Evolutionary conservation across 208 protist genomes (phyloP).

Genomic region (Phytomonas sp.): DNA sequence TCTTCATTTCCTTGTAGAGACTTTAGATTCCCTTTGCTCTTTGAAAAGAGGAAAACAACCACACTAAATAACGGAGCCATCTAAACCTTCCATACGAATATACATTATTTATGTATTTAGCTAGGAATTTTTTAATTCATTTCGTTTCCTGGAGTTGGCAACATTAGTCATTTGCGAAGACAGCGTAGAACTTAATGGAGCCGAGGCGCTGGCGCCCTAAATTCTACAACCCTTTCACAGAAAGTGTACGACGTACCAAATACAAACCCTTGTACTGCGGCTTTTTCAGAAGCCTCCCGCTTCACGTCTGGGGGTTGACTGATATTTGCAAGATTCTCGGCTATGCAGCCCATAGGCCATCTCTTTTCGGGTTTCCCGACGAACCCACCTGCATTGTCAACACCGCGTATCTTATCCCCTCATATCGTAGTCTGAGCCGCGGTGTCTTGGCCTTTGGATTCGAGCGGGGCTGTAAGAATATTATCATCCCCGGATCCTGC

Average conservation of each 20-base stretch:
- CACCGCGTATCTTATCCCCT: conserved; percentile 80
- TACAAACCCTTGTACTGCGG: conserved; percentile 67
- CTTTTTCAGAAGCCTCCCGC: conserved; percentile 78
- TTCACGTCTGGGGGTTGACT: conserved; percentile 66
- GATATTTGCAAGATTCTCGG: conserved; percentile 68
- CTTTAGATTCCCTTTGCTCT: background rate
- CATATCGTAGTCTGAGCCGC: conserved; percentile 41
- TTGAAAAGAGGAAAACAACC: background rate
- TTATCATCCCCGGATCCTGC: conserved; percentile 76
- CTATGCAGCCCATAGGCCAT: conserved; percentile 70
- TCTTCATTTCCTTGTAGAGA: background rate
- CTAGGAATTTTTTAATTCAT: background rate
- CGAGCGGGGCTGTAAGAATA: conserved; percentile 81
- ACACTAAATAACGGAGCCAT: background rate
- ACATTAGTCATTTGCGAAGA: background rate
- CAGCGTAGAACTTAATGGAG: conserved; percentile 38
- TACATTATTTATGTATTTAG: background rate
- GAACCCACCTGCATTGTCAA: conserved; percentile 84
- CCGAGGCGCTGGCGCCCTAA: conserved; percentile 63
- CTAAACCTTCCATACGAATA: background rate
- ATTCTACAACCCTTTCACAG: conserved; percentile 84
- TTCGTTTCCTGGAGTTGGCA: background rate
- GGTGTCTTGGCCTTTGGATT: conserved; percentile 76
- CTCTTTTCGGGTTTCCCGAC: conserved; percentile 80
- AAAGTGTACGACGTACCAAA: conserved; percentile 23